These are phyloP conservation scores for Lunasporangiospora selenospora DNA, from an alignment of 192 early-diverging fungal genomes.

Conservation along the genomic window DNA sequence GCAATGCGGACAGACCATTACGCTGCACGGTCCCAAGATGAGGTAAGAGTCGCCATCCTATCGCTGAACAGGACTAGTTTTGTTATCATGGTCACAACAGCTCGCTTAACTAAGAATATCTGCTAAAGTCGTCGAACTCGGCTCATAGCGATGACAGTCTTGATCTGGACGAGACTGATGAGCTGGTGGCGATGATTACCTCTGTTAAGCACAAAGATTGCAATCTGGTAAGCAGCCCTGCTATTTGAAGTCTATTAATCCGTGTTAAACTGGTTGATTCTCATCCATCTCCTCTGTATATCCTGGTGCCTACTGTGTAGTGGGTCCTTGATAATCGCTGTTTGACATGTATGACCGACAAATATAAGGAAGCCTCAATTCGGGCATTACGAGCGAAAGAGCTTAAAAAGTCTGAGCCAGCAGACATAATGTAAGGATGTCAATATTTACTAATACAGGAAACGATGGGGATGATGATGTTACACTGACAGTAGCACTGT, in stretches of 20 bases:
- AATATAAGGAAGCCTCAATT: constrained; percentile 6
- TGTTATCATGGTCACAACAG: neutral
- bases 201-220: constrained; percentile 15
- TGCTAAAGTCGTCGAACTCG: constrained; percentile 4
- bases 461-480: neutral
- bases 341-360: constrained; percentile 7
- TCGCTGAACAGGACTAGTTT: neutral
- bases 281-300: constrained; percentile 5
- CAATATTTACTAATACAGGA: neutral
- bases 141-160: constrained; percentile 9
- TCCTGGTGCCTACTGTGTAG: constrained; percentile 3
- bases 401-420: constrained; percentile 12
- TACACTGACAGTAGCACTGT: constrained; percentile 5
- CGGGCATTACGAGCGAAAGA: constrained; percentile 5
- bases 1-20: neutral
- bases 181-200: constrained; percentile 1
- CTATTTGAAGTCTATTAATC: neutral
- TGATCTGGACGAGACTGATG: constrained; percentile 12
- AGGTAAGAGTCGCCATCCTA: neutral
- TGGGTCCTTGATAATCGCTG: constrained; percentile 13
- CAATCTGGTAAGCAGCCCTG: constrained; percentile 1
- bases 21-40: neutral
- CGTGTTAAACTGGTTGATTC: neutral
- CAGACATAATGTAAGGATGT: constrained; percentile 17
- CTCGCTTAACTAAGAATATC: neutral